Conservation (phyloP, 2,329 filamentous ascomycete species). For the Diaporthe citri region DNA sequence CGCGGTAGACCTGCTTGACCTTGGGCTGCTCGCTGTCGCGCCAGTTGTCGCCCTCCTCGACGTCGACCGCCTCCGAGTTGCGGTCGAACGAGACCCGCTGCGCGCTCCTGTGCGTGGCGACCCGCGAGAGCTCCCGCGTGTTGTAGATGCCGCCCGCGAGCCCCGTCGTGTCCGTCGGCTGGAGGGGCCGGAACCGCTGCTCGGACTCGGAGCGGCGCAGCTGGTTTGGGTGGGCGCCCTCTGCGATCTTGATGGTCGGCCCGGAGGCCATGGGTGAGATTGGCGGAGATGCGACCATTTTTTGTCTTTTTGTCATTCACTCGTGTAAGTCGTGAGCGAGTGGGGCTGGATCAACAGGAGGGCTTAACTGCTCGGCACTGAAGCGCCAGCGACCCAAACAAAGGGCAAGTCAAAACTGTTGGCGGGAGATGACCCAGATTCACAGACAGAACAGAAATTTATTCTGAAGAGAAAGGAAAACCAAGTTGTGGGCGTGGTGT, state of each 20-base stretch:
- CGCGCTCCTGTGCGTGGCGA: conserved; percentile 33
- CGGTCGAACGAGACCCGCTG: conserved; percentile 32
- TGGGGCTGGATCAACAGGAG: background rate
- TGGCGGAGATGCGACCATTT: conserved; percentile 6
- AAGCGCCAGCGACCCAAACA: conserved; percentile 21
- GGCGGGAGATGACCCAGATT: background rate
- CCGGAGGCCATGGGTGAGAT: background rate
- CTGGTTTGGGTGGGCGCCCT: conserved; percentile 37
- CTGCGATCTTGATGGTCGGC: conserved; percentile 40
- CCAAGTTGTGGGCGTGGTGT: background rate
- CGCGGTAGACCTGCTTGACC: conserved; percentile 43
- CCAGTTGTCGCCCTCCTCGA: conserved; percentile 43
- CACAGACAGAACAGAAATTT: background rate
- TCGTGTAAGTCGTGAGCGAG: conserved; percentile 10
- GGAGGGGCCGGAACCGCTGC: conserved; percentile 34
- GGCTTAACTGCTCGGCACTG: conserved; percentile 29
- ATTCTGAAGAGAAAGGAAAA: background rate
- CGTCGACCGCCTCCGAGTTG: conserved; percentile 30
- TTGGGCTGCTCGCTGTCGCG: conserved; percentile 37
- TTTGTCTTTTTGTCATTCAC: background rate
- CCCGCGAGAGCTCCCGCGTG: conserved; percentile 39
- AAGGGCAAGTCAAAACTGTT: background rate
- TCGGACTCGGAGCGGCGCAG: conserved; percentile 37
- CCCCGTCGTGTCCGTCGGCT: conserved; percentile 37
- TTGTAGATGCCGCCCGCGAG: conserved; percentile 42